These are phyloP conservation scores for Rosa hybrid DNA, from an alignment of 331 rosid genomes.

Conservation along the genomic window DNA sequence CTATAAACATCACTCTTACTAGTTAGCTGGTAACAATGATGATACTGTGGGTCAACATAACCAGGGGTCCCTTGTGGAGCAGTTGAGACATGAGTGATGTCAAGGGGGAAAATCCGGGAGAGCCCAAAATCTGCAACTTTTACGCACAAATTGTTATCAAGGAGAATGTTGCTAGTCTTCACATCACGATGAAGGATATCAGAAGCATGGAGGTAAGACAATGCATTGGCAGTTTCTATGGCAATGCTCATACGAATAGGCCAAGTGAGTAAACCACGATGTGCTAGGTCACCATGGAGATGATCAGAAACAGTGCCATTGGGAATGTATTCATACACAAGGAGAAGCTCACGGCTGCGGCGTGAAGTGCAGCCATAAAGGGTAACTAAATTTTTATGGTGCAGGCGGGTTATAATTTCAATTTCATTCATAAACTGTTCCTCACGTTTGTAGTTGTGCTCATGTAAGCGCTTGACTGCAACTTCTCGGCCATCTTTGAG, in stretches of 20 bases:
- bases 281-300: constrained; percentile 49
- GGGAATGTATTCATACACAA: constrained; percentile 71
- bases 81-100: constrained; percentile 71
- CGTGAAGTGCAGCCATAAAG: constrained; percentile 77
- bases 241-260: constrained; percentile 61
- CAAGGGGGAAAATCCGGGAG: constrained; percentile 56
- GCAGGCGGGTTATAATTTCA: constrained; percentile 45
- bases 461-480: constrained; percentile 64
- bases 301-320: constrained; percentile 73
- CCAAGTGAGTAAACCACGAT: constrained; percentile 43
- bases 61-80: constrained; percentile 87
- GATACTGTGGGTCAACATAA: constrained; percentile 73
- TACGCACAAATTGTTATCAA: constrained; percentile 50
- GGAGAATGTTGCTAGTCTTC: constrained; percentile 69
- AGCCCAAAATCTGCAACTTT: constrained; percentile 88
- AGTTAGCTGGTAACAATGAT: constrained; percentile 51
- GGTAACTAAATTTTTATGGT: constrained; percentile 57
- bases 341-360: constrained; percentile 56
- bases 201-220: constrained; percentile 71
- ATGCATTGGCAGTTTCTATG: constrained; percentile 64
- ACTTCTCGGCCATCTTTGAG: constrained; percentile 75
- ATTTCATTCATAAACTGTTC: constrained; percentile 69
- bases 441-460: constrained; percentile 52
- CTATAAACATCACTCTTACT: constrained; percentile 71
- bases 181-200: constrained; percentile 70